Evolutionary conservation across 805 yeast species (phyloP).

Genomic region (Maudiozyma barnettii): DNA sequence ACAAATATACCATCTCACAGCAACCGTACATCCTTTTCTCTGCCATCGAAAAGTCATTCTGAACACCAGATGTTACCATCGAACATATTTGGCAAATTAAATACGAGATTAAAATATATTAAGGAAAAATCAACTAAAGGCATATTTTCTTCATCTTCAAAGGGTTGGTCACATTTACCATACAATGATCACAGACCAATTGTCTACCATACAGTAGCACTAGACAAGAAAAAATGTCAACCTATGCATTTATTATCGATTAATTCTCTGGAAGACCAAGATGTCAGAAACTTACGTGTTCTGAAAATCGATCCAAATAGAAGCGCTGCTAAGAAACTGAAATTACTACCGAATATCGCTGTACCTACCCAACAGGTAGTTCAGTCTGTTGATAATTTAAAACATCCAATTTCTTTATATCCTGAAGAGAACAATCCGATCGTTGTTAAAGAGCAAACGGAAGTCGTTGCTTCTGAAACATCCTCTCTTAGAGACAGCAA

Average conservation of each 20-base stretch:
- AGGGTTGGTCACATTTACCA: conserved; percentile 5
- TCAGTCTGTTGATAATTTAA: conserved; percentile 4
- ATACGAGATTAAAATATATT: conserved; percentile 26
- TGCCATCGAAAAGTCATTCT: conserved; percentile 16
- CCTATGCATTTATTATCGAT: neutral
- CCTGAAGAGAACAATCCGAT: neutral
- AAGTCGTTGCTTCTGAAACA: neutral
- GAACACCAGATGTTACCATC: conserved; percentile 13
- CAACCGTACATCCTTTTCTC: conserved; percentile 11
- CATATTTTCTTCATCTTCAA: conserved; percentile 28
- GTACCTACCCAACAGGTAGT: conserved; percentile 11
- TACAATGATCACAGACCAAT: neutral
- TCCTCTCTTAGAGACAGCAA: neutral
- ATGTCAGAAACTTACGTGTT: conserved; percentile 27
- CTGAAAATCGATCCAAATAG: conserved; percentile 34
- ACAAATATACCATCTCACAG: neutral
- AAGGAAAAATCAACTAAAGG: conserved; percentile 29
- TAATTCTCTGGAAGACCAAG: conserved; percentile 8
- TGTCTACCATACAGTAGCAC: neutral
- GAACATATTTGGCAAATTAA: conserved; percentile 30
- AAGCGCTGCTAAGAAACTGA: conserved; percentile 36
- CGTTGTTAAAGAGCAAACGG: neutral
- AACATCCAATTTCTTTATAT: neutral
- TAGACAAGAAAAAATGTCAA: neutral
- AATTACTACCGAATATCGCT: conserved; percentile 26